A percentile compares a stretch with the other conserved stretches of the same genome.
These are phyloP conservation scores for Paecilomyces niveus DNA, from an alignment of 2,329 filamentous ascomycete genomes.

Conservation along the genomic window DNA sequence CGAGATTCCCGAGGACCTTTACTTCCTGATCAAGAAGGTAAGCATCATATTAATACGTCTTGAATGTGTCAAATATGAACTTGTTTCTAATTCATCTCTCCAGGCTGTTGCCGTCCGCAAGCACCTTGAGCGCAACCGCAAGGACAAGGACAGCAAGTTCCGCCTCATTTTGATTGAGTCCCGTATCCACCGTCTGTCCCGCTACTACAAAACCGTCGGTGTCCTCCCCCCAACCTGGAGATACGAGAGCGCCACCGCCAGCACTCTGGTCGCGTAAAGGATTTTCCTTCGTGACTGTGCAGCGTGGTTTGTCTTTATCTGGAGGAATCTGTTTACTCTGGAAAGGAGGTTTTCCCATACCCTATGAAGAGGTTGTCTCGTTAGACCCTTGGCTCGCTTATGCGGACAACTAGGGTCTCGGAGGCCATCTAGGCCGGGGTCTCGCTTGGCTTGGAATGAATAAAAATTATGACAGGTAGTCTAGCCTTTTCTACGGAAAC, in stretches of 20 bases:
- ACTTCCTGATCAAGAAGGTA: constrained; percentile 99
- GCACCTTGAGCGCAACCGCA: constrained; percentile 99
- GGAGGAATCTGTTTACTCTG: constrained; percentile 13
- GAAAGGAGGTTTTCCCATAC: constrained; percentile 6
- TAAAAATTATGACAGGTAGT: not conserved
- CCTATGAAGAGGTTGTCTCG: not conserved
- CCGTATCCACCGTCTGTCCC: constrained; percentile 97
- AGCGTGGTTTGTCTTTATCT: constrained; percentile 6
- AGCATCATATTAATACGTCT: constrained; percentile 11
- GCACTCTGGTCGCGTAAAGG: constrained; percentile 81
- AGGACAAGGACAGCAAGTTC: constrained; percentile 99
- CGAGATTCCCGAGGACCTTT: constrained; percentile 98
- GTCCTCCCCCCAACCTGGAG: constrained; percentile 87
- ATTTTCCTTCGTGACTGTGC: constrained; percentile 10
- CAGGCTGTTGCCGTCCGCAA: constrained; percentile 97
- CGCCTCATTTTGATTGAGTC: constrained; percentile 99
- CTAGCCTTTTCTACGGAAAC: not conserved
- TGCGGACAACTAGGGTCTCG: not conserved
- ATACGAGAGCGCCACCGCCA: constrained; percentile 96
- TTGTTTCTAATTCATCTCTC: not conserved
- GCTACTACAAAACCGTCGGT: constrained; percentile 98
- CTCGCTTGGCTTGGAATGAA: not conserved
- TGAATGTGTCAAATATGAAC: not conserved
- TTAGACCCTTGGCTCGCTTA: not conserved
- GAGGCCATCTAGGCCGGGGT: not conserved